Evolutionary conservation across 352 stramenopile genomes (phyloP), one percentile per base, ranked within the genome.

Genomic region (Globisporangium yorkense): DNA sequence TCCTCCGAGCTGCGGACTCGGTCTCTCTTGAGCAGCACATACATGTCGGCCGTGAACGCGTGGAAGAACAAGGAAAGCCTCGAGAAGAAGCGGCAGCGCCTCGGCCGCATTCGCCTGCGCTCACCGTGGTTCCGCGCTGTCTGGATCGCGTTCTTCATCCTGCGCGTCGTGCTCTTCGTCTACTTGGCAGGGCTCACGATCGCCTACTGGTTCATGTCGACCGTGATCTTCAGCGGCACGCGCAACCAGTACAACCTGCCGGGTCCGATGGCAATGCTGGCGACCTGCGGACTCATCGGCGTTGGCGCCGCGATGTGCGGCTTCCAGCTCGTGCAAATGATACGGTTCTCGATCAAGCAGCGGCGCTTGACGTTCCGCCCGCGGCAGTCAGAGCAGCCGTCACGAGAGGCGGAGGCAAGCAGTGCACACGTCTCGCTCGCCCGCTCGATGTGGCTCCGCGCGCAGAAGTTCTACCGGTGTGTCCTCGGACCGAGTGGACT

Each of bases 131-230:
- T 61, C 20, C 56, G 47, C 21, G 15, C 15, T 6, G 40, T n/a
- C 5, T 62, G 47, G 37, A 2, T 39, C 47, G 15, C 31, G 16
- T 33, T 61, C 47, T 62, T 62, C 21, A 1, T 46, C 18, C 51
- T 62, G 47, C 48, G 48, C 56, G 5, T 50, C n/a, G 46, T 39
- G 29, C 27, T 62, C 2, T 51, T 56, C 27, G 27, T 56, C 48
- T 62, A 51, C 56, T 21, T 62, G 18, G 12, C n/a, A 1, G 48
- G 24, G 4, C 47, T 62, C 39, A 51, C 47, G 18, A 2, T 46
- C 9, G 39, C 40, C 18, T 60, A 54, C 44, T 63, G 51, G 51
- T 54, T 60, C 57, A 61, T 63, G 31, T 54, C 53, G 13, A 54
- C 57, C 13, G 27, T 33, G 40, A 8, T 33, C 3, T 46, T 62